These are phyloP conservation scores for Ambispora gerdemannii DNA, from an alignment of 192 early-diverging fungal species.

Conservation along the genomic window DNA sequence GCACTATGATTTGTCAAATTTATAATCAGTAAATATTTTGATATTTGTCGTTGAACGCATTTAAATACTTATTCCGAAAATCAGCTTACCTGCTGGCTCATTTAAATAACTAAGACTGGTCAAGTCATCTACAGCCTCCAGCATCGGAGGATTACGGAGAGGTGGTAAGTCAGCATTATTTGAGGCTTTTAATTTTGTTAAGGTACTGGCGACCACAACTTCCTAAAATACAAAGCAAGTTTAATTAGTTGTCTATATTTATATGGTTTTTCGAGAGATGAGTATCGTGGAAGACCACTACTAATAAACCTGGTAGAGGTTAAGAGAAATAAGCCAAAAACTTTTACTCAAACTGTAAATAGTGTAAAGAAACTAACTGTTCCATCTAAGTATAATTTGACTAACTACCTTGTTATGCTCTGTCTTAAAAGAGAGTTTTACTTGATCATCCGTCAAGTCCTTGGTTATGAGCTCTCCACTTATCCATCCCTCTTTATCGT, in stretches of 20 bases:
- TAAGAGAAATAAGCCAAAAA: neutral
- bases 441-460: constrained; percentile 51
- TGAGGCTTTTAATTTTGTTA: constrained; percentile 63
- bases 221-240: constrained; percentile 60
- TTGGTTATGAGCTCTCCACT: constrained; percentile 60
- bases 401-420: constrained; percentile 56
- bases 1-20: constrained; percentile 52
- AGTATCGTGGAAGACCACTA: too few relatives aligned
- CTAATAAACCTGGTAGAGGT: too few relatives aligned
- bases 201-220: constrained; percentile 66
- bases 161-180: constrained; percentile 78
- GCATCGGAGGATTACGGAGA: constrained; percentile 86
- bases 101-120: constrained; percentile 94
- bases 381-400: neutral
- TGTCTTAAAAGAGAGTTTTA: constrained; percentile 61
- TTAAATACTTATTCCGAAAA: neutral
- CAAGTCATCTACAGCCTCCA: constrained; percentile 88
- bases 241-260: too few relatives aligned
- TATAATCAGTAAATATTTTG: constrained; percentile 7
- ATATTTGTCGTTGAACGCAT: neutral
- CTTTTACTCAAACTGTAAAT: neutral
- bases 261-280: too few relatives aligned
- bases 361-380: neutral
- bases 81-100: constrained; percentile 69
- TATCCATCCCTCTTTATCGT: constrained; percentile 83